These are phyloP conservation scores for Gossypioides kirkii DNA, from an alignment of 345 rosid species.

Conservation along the genomic window DNA sequence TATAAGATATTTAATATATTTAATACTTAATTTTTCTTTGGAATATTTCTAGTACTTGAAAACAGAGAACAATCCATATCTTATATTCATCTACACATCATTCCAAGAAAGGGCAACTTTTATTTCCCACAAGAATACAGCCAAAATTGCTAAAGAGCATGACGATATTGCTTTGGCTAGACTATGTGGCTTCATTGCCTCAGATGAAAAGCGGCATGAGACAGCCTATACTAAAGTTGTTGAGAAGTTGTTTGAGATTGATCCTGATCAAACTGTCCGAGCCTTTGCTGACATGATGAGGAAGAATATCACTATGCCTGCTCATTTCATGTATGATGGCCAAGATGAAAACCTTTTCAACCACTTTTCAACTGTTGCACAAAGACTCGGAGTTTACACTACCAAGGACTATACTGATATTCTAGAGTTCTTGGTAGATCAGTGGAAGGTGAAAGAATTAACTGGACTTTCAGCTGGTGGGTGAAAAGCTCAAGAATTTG, in stretches of 20 bases:
- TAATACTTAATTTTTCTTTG: neutral
- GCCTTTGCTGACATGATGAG: conserved; percentile 94
- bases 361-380: conserved; percentile 74
- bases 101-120: conserved; percentile 98
- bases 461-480: conserved; percentile 76
- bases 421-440: conserved; percentile 72
- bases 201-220: conserved; percentile 96
- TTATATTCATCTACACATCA: conserved; percentile 86
- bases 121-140: conserved; percentile 87
- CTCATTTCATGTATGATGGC: conserved; percentile 89
- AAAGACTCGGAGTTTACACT: conserved; percentile 80
- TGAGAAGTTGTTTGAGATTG: conserved; percentile 79
- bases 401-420: conserved; percentile 86
- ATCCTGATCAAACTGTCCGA: conserved; percentile 66
- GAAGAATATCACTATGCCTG: conserved; percentile 94
- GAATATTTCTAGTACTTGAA: conserved; percentile 52
- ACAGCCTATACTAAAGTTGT: conserved; percentile 86
- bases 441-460: conserved; percentile 62
- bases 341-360: conserved; percentile 62
- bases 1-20: neutral
- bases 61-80: conserved; percentile 80
- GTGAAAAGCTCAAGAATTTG: conserved; percentile 71
- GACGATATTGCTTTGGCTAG: conserved; percentile 76
- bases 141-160: conserved; percentile 70
- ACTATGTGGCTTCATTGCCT: conserved; percentile 75